Evolutionary conservation across 176 grass and related monocot genomes (phyloP), one percentile per base, ranked within the genome.

Genomic region (Avena atlantica): DNA sequence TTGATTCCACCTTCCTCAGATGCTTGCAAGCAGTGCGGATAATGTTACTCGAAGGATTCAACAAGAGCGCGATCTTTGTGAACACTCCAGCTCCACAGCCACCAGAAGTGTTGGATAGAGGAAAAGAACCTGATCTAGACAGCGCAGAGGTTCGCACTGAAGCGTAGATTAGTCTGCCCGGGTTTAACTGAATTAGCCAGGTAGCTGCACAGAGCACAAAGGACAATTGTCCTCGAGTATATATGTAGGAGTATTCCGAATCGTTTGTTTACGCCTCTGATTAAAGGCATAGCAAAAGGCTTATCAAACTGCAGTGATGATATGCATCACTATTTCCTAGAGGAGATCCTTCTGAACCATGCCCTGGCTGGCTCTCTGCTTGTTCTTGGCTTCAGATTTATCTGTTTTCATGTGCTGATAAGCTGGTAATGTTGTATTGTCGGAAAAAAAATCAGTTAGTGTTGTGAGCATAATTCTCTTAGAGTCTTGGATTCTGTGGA

Each of bases 51-150:
- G 82, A 97, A 70, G 95, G 95, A 78, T 86, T 97, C 70, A 95
- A 93, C 85, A 95, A 93, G 82, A 88, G 91, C 56, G 92, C 91
- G 63, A 89, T 77, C 10, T 93, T 91, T 60, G 95, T 95, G 36
- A 91, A 97, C 58, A 93, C 83, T 49, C 49, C 82, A 44, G 78
- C 71, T 49, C 49, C 84, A 34, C 88, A 78, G 36, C 79, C 85
- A 86, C 51, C 75, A 48, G 75, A 95, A 89, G 78, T 84, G 29
- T 36, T 89, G 82, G 88, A 93, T 65, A 91, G 49, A 86, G 85
- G 40, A 93, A 65, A 84, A 21, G 34, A 73, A 63, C 24, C 83
- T 40, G 27, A 60, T 40, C 7, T 29, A 53, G 37, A 77, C 12
- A 40, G 0, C 29, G 3, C 37, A 31, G 40, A 21, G 65, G 58